Evolutionary conservation across 345 rosid species (phyloP), one percentile per base, ranked within the genome.

Genomic region (Melastoma malabathricum): DNA sequence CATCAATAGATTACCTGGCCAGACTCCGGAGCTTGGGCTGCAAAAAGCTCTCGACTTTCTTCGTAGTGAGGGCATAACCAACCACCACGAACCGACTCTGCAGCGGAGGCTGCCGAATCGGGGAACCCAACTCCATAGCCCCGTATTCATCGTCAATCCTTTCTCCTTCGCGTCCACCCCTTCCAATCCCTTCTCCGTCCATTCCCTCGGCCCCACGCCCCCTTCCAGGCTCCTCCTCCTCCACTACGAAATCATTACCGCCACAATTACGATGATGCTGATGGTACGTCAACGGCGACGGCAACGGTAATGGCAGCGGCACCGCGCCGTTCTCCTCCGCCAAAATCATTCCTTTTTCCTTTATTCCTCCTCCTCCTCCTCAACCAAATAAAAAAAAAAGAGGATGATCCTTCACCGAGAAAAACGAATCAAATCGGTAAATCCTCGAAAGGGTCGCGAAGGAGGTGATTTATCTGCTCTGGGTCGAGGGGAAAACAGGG

Each of bases 11-110:
- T 51, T 72, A 83, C 93, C 93, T 74, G 60, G 93, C 93, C 51
- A 83, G 65, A 48, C 87, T 72, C 62, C 80, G 75, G 44, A 83
- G 72, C 58, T 83, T 78, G 1, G 93, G 93, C 68, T 83, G 77
- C 66, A 83, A 68, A 47, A 83, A 83, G 74, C 93, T 83, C 82
- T 80, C 76, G 44, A 63, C 69, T 63, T 83, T 83, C 76, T 83
- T 83, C 25, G 93, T 80, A 29, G 93, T 83, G 47, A 83, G 93
- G 3, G 93, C 93, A 54, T 83, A 83, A 65, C 93, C 93, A 47
- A 83, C 93, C 29, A 83, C 79, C 43, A 71, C 79, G 13, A 48
- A 13, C 52, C 62, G 70, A 56, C 61, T 64, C 56, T 59, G 72
- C 39, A 50, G 69, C 18, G 50, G 61, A 34, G 73, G 72, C 51